Conservation (phyloP, 1,139 yeast genomes). For the Scheffersomyces segobiensis region DNA sequence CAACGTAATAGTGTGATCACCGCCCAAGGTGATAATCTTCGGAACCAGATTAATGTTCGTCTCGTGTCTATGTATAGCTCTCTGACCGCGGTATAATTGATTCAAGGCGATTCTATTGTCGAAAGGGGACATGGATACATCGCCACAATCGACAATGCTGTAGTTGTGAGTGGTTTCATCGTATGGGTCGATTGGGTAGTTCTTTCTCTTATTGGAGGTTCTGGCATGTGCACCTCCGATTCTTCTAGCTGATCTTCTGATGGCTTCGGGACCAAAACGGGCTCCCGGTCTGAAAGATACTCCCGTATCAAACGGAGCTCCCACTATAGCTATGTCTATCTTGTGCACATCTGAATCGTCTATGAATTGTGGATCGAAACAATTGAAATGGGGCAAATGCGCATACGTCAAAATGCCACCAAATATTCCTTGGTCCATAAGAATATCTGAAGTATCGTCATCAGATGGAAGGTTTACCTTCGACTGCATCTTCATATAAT, state of each 20-base stretch:
- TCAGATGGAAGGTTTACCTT: constrained; percentile 32
- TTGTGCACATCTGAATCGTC: constrained; percentile 7
- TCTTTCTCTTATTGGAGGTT: constrained; percentile 18
- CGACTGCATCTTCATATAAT: constrained; percentile 14
- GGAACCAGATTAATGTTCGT: constrained; percentile 23
- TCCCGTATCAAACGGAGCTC: constrained; percentile 56
- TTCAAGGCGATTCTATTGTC: constrained; percentile 55
- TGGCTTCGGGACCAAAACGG: constrained; percentile 51
- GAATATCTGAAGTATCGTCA: constrained; percentile 39
- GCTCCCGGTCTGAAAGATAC: constrained; percentile 52
- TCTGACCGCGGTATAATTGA: constrained; percentile 52
- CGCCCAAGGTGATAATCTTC: constrained; percentile 53
- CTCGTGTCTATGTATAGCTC: constrained; percentile 43
- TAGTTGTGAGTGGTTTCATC: constrained; percentile 28
- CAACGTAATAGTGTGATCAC: constrained; percentile 57
- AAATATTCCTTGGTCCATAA: constrained; percentile 19
- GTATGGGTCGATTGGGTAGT: constrained; percentile 15
- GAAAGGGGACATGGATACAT: constrained; percentile 56
- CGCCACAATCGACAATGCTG: constrained; percentile 54
- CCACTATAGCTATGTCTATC: constrained; percentile 50
- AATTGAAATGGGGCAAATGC: constrained; percentile 37
- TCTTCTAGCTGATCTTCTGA: constrained; percentile 41
- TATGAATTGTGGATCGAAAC: constrained; percentile 28
- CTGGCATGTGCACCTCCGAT: constrained; percentile 25
- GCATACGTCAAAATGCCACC: constrained; percentile 52